Evolutionary conservation across 352 stramenopile genomes (phyloP).

Genomic region (Phytophthora pinifolia): DNA sequence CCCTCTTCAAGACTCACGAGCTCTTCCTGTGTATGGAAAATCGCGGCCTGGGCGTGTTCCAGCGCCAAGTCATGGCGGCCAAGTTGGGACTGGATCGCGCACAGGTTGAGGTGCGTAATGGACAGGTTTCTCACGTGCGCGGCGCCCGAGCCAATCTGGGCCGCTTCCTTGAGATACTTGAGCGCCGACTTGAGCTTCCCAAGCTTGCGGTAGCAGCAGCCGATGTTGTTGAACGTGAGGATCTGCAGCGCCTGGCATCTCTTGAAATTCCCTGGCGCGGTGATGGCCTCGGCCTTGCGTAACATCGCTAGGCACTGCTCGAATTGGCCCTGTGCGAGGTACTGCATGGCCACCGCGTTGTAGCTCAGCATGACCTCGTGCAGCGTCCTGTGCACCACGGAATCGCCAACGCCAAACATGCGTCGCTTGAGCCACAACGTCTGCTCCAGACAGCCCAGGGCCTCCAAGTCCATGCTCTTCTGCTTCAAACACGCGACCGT

Average conservation of each 20-base stretch:
- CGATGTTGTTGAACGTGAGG: constrained; percentile 83
- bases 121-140: constrained; percentile 73
- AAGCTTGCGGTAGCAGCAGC: constrained; percentile 80
- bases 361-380: constrained; percentile 72
- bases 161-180: constrained; percentile 74
- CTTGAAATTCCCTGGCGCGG: constrained; percentile 63
- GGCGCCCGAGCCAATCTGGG: constrained; percentile 54
- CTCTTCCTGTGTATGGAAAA: constrained; percentile 84
- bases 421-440: constrained; percentile 72
- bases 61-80: constrained; percentile 66
- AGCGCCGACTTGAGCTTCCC: constrained; percentile 71
- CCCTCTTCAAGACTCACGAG: constrained; percentile 54
- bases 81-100: constrained; percentile 77
- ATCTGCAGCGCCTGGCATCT: constrained; percentile 71
- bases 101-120: constrained; percentile 83
- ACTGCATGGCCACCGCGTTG: constrained; percentile 80
- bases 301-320: constrained; percentile 72
- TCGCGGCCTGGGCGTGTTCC: constrained; percentile 75
- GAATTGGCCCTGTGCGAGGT: constrained; percentile 50
- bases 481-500: constrained; percentile 69
- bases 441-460: constrained; percentile 73
- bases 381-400: constrained; percentile 51
- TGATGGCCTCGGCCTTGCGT: constrained; percentile 72
- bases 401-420: constrained; percentile 71
- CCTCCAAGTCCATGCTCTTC: constrained; percentile 77